Conservation (phyloP, 2,329 filamentous ascomycete genomes). For the Teratosphaeria pseudoeucalypti region DNA sequence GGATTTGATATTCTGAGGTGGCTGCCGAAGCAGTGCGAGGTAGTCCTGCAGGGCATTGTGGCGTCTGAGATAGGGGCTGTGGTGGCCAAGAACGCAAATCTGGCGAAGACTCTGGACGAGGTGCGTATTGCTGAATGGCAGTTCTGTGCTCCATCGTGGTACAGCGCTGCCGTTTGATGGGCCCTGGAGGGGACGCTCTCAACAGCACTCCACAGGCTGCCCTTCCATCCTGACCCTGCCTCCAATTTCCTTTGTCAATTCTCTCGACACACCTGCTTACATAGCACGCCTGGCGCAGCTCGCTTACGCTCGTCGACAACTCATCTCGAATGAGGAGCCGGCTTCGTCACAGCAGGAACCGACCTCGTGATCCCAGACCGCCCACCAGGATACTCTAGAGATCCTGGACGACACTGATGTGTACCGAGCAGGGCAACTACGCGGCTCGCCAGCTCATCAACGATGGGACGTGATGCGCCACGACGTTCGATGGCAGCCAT, state of each 20-base stretch:
- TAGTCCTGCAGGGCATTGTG: conserved; percentile 31
- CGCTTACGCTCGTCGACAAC: conserved; percentile 24
- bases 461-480: neutral
- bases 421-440: neutral
- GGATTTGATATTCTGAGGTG: conserved; percentile 38
- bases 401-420: neutral
- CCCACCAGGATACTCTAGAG: neutral
- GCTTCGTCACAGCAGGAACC: neutral
- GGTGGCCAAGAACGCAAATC: conserved; percentile 31
- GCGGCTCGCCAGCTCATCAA: neutral
- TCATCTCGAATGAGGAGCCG: conserved; percentile 21
- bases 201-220: neutral
- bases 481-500: neutral
- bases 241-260: neutral
- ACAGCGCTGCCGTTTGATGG: neutral
- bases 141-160: neutral
- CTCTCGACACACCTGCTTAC: neutral
- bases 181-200: neutral
- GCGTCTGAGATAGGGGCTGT: conserved; percentile 31
- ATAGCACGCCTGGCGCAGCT: conserved; percentile 10
- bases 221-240: conserved; percentile 1
- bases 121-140: conserved; percentile 14
- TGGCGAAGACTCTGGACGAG: conserved; percentile 33
- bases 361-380: neutral
- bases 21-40: conserved; percentile 33